Evolutionary conservation across 768 basidiomycete genomes (phyloP).

Genomic region (Harrya chromipes): DNA sequence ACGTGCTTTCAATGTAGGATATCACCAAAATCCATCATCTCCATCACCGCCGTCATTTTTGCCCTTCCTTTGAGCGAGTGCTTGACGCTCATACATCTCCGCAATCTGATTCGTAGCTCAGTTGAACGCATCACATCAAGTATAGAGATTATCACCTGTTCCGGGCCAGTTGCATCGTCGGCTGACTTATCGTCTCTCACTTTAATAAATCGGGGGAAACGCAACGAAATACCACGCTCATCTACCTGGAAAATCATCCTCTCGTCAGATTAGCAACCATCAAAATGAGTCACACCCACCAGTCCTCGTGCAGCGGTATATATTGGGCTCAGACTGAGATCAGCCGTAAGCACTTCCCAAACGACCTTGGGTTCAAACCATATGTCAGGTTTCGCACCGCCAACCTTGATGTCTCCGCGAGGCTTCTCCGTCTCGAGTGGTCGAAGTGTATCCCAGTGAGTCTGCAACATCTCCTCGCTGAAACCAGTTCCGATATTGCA

Average conservation of each 20-base stretch:
- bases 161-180: slow-evolving; percentile 90
- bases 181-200: slow-evolving; percentile 90
- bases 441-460: slow-evolving; percentile 77
- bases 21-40: slow-evolving; percentile 80
- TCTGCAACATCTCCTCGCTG: slow-evolving; percentile 83
- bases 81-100: slow-evolving; percentile 92
- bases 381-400: slow-evolving; percentile 93
- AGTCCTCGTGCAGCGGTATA: slow-evolving; percentile 93
- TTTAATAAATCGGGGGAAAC: slow-evolving; percentile 93
- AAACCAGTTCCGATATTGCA: slow-evolving; percentile 99
- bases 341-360: slow-evolving; percentile 98
- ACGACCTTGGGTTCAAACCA: slow-evolving; percentile 98
- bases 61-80: slow-evolving; percentile 70
- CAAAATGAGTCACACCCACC: slow-evolving; percentile 44
- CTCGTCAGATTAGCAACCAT: slow-evolving; percentile 1
- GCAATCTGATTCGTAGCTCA: slow-evolving; percentile 55
- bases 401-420: slow-evolving; percentile 82
- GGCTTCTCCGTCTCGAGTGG: slow-evolving; percentile 69
- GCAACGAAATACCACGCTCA: slow-evolving; percentile 88
- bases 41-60: slow-evolving; percentile 60
- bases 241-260: slow-evolving; percentile 52
- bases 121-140: background rate
- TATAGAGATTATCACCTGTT: slow-evolving; percentile 59
- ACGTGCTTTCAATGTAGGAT: slow-evolving; percentile 10
- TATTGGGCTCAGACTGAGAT: slow-evolving; percentile 92